These are phyloP conservation scores for Coemansia asiatica DNA, from an alignment of 192 early-diverging fungal species.

Conservation along the genomic window DNA sequence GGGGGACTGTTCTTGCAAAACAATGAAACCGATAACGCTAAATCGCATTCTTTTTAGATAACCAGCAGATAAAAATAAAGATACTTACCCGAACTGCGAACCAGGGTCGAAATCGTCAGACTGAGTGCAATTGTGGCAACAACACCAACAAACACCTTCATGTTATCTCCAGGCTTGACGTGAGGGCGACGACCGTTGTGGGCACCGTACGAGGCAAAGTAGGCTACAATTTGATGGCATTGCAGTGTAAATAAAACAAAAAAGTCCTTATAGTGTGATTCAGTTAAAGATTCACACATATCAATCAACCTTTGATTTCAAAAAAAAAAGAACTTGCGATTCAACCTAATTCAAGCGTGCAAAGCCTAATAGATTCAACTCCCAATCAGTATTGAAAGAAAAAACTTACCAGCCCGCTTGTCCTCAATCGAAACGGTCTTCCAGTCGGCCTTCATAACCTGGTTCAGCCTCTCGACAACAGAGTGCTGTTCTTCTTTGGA, in stretches of 20 bases:
- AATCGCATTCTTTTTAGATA: not conserved
- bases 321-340: too few species aligned
- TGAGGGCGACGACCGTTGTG: conserved; percentile 84
- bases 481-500: conserved; percentile 79
- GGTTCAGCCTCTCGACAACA: conserved; percentile 74
- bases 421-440: conserved; percentile 86
- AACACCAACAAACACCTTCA: conserved; percentile 70
- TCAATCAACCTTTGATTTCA: too few species aligned
- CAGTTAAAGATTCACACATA: not conserved
- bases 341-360: too few species aligned
- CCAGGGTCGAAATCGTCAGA: conserved; percentile 59
- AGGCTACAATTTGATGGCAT: conserved; percentile 59
- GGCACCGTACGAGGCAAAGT: conserved; percentile 93
- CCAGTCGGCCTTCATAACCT: conserved; percentile 95
- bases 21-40: conserved; percentile 1
- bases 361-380: not conserved
- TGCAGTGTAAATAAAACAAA: not conserved
- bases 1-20: too few species aligned
- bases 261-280: not conserved
- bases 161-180: conserved; percentile 65
- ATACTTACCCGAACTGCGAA: conserved; percentile 57
- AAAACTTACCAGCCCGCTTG: conserved; percentile 78
- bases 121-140: conserved; percentile 58
- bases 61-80: conserved; percentile 1
- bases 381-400: too few species aligned